A percentile compares a stretch with the other conserved stretches of the same genome.
phyloP scores from a whole-genome alignment of 306 rosid species.

The Leucaena leucocephala region DNA sequence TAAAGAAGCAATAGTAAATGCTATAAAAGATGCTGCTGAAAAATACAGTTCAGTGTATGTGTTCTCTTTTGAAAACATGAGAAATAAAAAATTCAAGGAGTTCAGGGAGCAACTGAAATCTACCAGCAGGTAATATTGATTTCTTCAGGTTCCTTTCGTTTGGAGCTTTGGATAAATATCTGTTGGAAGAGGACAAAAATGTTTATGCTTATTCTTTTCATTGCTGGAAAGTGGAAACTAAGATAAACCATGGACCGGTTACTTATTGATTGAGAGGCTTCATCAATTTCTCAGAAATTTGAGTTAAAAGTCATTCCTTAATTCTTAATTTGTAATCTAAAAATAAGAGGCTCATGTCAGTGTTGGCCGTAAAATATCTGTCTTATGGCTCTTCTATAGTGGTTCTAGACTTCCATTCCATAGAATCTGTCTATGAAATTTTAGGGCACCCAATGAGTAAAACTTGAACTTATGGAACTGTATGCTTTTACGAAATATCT shows the following conservation, averaged over 20 bases:
- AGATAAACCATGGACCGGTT: background rate
- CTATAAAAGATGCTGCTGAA: constrained; percentile 74
- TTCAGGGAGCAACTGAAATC: constrained; percentile 79
- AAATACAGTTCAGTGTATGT: constrained; percentile 66
- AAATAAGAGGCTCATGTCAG: background rate
- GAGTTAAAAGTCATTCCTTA: background rate
- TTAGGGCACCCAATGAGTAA: background rate
- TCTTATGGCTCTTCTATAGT: background rate
- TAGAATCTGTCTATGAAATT: background rate
- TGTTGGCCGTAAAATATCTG: background rate
- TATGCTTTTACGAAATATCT: background rate
- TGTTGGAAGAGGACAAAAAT: background rate
- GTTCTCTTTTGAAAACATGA: constrained; percentile 88
- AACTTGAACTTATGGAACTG: background rate
- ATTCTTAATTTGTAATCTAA: background rate
- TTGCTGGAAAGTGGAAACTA: background rate
- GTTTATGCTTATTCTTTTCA: background rate
- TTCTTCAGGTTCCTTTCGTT: background rate
- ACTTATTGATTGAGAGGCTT: background rate
- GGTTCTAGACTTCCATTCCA: background rate
- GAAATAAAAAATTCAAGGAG: constrained; percentile 90
- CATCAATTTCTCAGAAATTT: background rate
- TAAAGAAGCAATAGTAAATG: constrained; percentile 66
- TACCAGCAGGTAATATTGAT: constrained; percentile 56
- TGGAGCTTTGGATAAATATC: background rate